Evolutionary conservation across 768 basidiomycete species (phyloP).

Genomic region (Leccinum longicurvipes): DNA sequence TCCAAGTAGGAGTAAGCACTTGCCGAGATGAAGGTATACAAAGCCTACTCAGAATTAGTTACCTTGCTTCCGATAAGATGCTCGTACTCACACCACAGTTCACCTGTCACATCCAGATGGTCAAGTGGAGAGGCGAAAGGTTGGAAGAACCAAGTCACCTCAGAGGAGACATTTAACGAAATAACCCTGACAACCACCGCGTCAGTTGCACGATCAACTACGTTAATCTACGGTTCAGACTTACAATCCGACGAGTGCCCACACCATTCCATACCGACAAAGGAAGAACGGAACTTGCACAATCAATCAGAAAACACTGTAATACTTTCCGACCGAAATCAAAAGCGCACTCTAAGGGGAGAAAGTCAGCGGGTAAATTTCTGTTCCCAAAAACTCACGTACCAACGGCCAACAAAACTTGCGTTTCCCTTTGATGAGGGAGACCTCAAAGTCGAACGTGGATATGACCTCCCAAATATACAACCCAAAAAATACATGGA

Average conservation of each 20-base stretch:
- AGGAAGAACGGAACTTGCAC: conserved; percentile 59
- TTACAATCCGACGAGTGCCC: conserved; percentile 62
- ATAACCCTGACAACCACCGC: conserved; percentile 42
- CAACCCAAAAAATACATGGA: conserved; percentile 62
- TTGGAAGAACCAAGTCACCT: conserved; percentile 10
- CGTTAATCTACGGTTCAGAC: conserved; percentile 2
- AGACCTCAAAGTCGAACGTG: conserved; percentile 67
- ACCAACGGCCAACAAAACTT: conserved; percentile 70
- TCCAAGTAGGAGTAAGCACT: conserved; percentile 11
- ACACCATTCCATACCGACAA: conserved; percentile 69
- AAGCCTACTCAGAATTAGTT: conserved; percentile 37
- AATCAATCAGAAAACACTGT: conserved; percentile 5
- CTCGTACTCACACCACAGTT: conserved; percentile 51
- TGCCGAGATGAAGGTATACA: conserved; percentile 70
- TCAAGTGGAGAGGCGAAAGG: not conserved
- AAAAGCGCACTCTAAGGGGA: conserved; percentile 13
- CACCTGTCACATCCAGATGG: conserved; percentile 34
- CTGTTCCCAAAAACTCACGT: conserved; percentile 23
- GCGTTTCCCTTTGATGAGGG: conserved; percentile 53
- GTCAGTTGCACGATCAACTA: not conserved
- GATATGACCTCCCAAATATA: conserved; percentile 66
- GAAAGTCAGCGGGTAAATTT: conserved; percentile 3
- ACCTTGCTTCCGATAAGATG: not conserved
- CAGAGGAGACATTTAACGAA: conserved; percentile 48
- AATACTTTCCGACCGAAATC: not conserved